Evolutionary conservation across 2,329 filamentous ascomycete species (phyloP), one percentile per base, ranked within the genome.

Genomic region (Cryphonectria parasitica): DNA sequence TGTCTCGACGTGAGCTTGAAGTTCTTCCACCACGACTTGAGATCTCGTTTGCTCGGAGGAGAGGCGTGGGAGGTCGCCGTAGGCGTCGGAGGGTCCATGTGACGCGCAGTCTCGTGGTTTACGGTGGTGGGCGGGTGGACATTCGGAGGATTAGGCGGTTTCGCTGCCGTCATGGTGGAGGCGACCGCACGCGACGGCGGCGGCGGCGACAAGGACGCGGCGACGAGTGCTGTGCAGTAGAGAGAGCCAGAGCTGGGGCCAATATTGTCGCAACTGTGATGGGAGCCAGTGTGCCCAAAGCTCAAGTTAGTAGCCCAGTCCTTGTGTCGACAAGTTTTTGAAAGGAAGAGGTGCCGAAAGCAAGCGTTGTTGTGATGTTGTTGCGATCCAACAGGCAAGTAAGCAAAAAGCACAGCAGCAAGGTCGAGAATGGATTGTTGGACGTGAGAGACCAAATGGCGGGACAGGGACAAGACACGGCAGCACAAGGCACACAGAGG

Each of bases 1-100:
- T 86, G 84, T 77, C 85, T 89, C 52, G 85, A 82, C 62, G 87
- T 84, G 68, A 92, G 88, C 83, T 96, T 96, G 83, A 99, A 98
- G 77, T 91, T 90, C 82, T 94, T 97, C 96, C 96, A 98, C 96
- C 96, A 99, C 72, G 93, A 97, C 76, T 94, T 92, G 76, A 98
- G 85, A 80, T 97, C 94, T 79, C 93, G 90, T 83, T 92, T 97
- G 75, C 90, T 93, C 41, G 93, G 93, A 69, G 92, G 93, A 58
- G 93, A 94, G 79, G 86, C 79, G 79, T 86, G 77, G 78, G 80
- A 70, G 82, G 79, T 74, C 76, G 79, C 54, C 78, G 79, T 77
- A 78, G 82, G 64, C 39, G 67, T 70, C 19, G 73, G 71, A 52
- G 69, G 69, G 34, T 73, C 69, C 25, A 45, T 66, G 39, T 69